Evolutionary conservation across 106 monocot species (phyloP).

Genomic region (Agapanthus africanus): DNA sequence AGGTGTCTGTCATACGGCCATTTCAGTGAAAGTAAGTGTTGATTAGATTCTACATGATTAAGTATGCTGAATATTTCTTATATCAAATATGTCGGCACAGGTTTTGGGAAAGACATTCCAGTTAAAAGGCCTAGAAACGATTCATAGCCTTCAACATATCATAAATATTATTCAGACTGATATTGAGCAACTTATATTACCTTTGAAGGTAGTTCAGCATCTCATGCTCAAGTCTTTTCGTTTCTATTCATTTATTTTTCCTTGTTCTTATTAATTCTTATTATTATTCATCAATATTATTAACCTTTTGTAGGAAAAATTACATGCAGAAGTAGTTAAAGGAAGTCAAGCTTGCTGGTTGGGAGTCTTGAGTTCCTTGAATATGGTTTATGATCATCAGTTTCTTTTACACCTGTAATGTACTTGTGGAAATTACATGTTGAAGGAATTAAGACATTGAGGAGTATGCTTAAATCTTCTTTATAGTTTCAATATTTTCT

Average conservation of each 20-base stretch:
- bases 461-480: too few relatives aligned
- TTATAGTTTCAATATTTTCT: too few relatives aligned
- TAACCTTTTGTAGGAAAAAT: slow-evolving; percentile 19
- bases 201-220: slow-evolving; percentile 26
- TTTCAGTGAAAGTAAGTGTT: slow-evolving; percentile 34
- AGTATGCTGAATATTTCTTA: neutral
- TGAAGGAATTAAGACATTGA: neutral
- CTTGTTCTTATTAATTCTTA: neutral
- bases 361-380: slow-evolving; percentile 29
- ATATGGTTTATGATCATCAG: slow-evolving; percentile 9
- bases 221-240: neutral
- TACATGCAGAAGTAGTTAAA: slow-evolving; percentile 31
- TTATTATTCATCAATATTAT: neutral
- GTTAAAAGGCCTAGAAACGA: slow-evolving; percentile 27
- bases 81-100: slow-evolving; percentile 13
- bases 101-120: slow-evolving; percentile 29
- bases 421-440: neutral
- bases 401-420: slow-evolving; percentile 4
- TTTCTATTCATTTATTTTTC: slow-evolving; percentile 5
- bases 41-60: neutral
- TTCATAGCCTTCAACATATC: slow-evolving; percentile 43
- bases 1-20: slow-evolving; percentile 49
- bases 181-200: slow-evolving; percentile 37
- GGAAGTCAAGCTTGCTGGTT: slow-evolving; percentile 25
- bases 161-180: slow-evolving; percentile 44